Conservation (phyloP, 176 grass and related monocot genomes). For the Rhynchospora tenuis region DNA sequence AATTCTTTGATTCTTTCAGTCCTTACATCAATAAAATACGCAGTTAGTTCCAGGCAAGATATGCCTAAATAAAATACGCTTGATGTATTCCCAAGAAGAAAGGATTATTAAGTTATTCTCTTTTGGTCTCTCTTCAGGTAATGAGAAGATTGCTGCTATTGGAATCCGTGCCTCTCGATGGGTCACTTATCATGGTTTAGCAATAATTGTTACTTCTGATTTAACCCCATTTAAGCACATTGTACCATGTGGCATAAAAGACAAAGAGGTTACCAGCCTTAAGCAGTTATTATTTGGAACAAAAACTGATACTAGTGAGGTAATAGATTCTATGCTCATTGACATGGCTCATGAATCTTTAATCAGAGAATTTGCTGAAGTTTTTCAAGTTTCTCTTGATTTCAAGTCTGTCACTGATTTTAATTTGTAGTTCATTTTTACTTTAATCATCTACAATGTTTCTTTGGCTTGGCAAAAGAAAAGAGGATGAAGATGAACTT, state of each 20-base stretch:
- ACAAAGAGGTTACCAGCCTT: constrained; percentile 36
- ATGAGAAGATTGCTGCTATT: constrained; percentile 71
- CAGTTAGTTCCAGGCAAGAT: background rate
- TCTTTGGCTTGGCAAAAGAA: background rate
- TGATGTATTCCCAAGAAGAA: background rate
- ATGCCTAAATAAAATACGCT: background rate
- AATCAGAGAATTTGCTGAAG: constrained; percentile 54
- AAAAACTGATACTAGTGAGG: background rate
- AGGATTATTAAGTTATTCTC: background rate
- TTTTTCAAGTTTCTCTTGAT: constrained; percentile 57
- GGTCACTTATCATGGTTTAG: constrained; percentile 72
- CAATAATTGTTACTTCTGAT: constrained; percentile 64
- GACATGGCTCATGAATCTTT: constrained; percentile 45
- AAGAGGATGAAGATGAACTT: background rate
- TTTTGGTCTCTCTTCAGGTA: constrained; percentile 30
- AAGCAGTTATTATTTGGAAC: constrained; percentile 40
- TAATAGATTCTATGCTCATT: constrained; percentile 34
- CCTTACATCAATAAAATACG: background rate
- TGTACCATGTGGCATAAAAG: constrained; percentile 56
- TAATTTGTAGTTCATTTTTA: background rate
- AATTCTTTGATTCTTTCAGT: background rate
- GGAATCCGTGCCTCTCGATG: constrained; percentile 47
- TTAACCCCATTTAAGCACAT: constrained; percentile 52
- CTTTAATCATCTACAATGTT: background rate
- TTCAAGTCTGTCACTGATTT: constrained; percentile 1